These are phyloP conservation scores for Alloascoidea africana DNA, from an alignment of 805 yeast genomes.

Conservation along the genomic window DNA sequence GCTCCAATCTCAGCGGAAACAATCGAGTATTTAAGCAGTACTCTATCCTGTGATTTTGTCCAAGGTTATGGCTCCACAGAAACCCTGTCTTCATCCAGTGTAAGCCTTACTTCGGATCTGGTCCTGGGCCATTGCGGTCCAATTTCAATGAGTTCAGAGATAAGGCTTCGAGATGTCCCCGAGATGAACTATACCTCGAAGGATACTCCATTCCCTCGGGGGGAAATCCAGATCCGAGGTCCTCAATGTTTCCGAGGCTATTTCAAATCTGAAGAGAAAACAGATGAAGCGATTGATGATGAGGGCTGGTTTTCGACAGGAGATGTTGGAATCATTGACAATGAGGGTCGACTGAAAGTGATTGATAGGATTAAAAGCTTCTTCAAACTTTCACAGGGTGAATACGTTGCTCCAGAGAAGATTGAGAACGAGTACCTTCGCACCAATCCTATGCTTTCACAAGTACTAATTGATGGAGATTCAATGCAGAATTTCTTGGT, in stretches of 20 bases:
- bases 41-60: slow-evolving; percentile 33
- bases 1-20: slow-evolving; percentile 60
- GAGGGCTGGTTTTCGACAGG: slow-evolving; percentile 62
- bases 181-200: slow-evolving; percentile 36
- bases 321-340: slow-evolving; percentile 41
- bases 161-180: slow-evolving; percentile 48
- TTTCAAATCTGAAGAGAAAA: slow-evolving; percentile 40
- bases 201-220: slow-evolving; percentile 29
- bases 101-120: slow-evolving; percentile 25
- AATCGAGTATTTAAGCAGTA: slow-evolving; percentile 43
- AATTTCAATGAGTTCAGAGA: slow-evolving; percentile 36
- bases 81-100: too few species aligned
- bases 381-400: slow-evolving; percentile 53
- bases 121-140: slow-evolving; percentile 47
- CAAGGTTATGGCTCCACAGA: slow-evolving; percentile 77
- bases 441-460: slow-evolving; percentile 32
- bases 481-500: slow-evolving; percentile 39
- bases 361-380: slow-evolving; percentile 70
- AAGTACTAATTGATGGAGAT: slow-evolving; percentile 51
- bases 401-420: slow-evolving; percentile 63
- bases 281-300: slow-evolving; percentile 32
- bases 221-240: slow-evolving; percentile 51
- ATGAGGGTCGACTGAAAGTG: slow-evolving; percentile 38
- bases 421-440: slow-evolving; percentile 51
- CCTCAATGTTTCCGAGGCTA: slow-evolving; percentile 44